Percentiles rank a stretch among this genome's conserved stretches.
Conservation (phyloP, 495 filamentous ascomycete species). For the Neurospora africana region DNA sequence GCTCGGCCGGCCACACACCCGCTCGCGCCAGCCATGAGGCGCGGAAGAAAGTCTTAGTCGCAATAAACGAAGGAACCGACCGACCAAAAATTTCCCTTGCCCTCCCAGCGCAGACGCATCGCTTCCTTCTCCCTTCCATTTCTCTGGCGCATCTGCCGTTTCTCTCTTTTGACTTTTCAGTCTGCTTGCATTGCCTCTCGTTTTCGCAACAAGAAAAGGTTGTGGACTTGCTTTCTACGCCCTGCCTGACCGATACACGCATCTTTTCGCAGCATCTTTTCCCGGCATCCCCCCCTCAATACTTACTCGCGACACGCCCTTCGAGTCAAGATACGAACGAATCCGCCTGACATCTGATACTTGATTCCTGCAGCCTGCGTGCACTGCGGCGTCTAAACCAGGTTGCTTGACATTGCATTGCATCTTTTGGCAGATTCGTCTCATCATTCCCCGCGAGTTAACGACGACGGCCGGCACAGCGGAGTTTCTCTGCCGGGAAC, state of each 20-base stretch:
- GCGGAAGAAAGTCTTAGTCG: background rate
- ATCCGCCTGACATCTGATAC: background rate
- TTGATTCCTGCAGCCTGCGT: background rate
- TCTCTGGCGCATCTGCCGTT: slow-evolving; percentile 7
- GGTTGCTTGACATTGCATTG: background rate
- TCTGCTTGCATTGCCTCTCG: slow-evolving; percentile 3
- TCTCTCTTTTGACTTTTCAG: slow-evolving; percentile 4
- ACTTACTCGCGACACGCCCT: background rate
- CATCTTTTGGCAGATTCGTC: background rate
- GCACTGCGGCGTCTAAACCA: background rate
- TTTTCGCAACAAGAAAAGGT: background rate
- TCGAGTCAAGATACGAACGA: background rate
- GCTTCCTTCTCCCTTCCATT: background rate
- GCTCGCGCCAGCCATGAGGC: background rate
- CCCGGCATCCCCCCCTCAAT: background rate
- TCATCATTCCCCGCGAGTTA: background rate
- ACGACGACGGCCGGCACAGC: background rate
- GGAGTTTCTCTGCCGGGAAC: background rate
- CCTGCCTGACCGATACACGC: background rate
- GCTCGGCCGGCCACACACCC: slow-evolving; percentile 5
- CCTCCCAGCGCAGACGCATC: background rate
- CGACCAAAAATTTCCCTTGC: background rate
- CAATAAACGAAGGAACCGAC: background rate
- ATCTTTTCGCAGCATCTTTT: background rate
- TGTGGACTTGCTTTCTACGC: background rate